A percentile compares a stretch with the other conserved stretches of the same genome.
Conservation (phyloP, 2,329 filamentous ascomycete species). For the Bertia moriformis region DNA sequence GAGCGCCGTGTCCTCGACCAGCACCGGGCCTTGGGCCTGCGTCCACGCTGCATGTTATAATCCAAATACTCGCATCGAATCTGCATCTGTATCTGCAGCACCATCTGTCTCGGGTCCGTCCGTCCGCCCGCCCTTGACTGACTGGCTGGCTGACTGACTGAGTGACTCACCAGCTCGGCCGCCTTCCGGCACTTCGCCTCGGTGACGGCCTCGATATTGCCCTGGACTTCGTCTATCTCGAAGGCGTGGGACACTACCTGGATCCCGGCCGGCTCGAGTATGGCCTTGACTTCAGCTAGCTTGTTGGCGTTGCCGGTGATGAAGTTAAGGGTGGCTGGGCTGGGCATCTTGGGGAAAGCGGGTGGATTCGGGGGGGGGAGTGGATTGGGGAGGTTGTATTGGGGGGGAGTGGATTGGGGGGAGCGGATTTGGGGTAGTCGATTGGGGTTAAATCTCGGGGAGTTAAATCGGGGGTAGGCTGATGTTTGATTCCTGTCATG, state of each 20-base stretch:
- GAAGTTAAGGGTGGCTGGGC: too few relatives aligned
- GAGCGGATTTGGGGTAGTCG: too few relatives aligned
- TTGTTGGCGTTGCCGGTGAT: slow-evolving; percentile 96
- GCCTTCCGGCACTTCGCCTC: slow-evolving; percentile 73
- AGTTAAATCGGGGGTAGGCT: too few relatives aligned
- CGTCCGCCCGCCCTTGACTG: slow-evolving; percentile 2
- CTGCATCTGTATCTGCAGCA: neutral
- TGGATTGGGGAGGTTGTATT: too few relatives aligned
- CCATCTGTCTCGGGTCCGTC: slow-evolving; percentile 45
- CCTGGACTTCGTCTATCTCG: slow-evolving; percentile 82
- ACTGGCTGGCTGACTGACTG: neutral
- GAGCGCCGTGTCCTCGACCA: slow-evolving; percentile 90
- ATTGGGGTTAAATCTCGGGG: too few relatives aligned
- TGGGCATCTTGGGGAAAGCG: too few relatives aligned
- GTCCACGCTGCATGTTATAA: too few relatives aligned
- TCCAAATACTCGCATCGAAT: slow-evolving; percentile 1
- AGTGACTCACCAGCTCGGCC: slow-evolving; percentile 66
- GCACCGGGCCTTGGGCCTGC: slow-evolving; percentile 69
- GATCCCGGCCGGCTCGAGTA: slow-evolving; percentile 59
- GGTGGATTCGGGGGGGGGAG: too few relatives aligned
- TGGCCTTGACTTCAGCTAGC: slow-evolving; percentile 74
- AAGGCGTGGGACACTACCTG: slow-evolving; percentile 60
- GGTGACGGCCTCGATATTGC: slow-evolving; percentile 81
- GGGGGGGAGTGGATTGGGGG: too few relatives aligned
- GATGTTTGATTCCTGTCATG: too few relatives aligned